Evolutionary conservation across 1,139 yeast genomes (phyloP), one percentile per base, ranked within the genome.

Genomic region (Blastobotrys arbuscula): DNA sequence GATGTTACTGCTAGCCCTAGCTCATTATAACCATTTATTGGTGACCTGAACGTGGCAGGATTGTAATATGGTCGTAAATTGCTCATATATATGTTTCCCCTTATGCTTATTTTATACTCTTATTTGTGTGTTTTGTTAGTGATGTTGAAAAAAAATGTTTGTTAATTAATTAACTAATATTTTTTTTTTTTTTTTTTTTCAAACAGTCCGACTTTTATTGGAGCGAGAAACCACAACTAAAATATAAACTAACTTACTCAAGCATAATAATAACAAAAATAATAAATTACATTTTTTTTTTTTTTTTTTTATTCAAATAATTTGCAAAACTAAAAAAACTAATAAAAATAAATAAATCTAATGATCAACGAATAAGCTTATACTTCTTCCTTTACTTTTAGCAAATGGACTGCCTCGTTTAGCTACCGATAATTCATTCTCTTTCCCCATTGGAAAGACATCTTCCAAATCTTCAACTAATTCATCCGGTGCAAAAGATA

Each of bases 21-120:
- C 8, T 84, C 86, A 1, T 82, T 81, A 61, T 50, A 53, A 39
- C 57, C 55, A 41, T 57, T 56, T n/a, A 55, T 59, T 0, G 70
- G 68, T 30, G 69, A 64, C 47, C 81, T 74, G 66, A 85, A 85
- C 1, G 84, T 71, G 39, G 77, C 84, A 36, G 84, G 78, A 63
- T 83, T 82, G 62, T 82, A 81, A 64, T 85, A 85, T 3, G 95
- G 95, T 65, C 95, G 76, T 51, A 42, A 28, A 19, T 45, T 49
- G 42, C 46, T 46, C 51, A 49, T 49, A 16, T 18, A 10, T 5
- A 13, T 30, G 31, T 24, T 24, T 24, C 28, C 10, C 10, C 10
- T 24, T 24, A 7, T 24, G 7, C 10, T 24, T 24, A 24, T 24
- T 24, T n/a, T n/a, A n/a, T n/a, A n/a, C n/a, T n/a, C n/a, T n/a